Base-by-base conservation (phyloP, 2,329 filamentous ascomycete genomes). In the Fusarium keratoplasticum region DNA sequence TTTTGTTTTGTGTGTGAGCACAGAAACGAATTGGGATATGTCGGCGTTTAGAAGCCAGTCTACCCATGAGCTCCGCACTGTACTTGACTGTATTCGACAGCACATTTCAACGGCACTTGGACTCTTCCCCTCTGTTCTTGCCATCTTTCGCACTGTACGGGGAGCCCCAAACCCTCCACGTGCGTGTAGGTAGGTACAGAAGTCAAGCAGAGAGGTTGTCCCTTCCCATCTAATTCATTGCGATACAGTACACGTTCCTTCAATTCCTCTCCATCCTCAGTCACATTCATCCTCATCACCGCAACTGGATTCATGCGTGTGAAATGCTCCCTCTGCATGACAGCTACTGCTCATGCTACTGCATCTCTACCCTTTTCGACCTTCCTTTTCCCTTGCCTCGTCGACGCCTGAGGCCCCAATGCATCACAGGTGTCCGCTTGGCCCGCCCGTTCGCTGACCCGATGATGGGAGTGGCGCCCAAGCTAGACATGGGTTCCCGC, bases 401-500 rank as follows among this genome's bases (percentile, higher is more conserved):
- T 66, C 47, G 27, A 55, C 63, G 62, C 71, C 69, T 70, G 44
- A 72, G 66, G 74, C 72, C 66, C 47, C 61, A 40, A 36, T 64
- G 54, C 64, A 55, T 65, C 64, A 67, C 47, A 33, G 22, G 47
- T 42, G 64, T 72, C 70, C 69, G 61, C 71, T 76, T 66, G 71
- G 54, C 72, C 77, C 76, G 66, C 77, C 71, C 58, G 72, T 79
- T 77, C 73, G 67, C 67, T 75, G 75, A 70, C 70, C 69, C 68
- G 55, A 79, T 79, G 77, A 79, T 79, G 77, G 77, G 77, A 76
- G 77, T 79, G 77, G 77, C 77, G 76, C 64, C 47, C 40, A 57
- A 60, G 52, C 73, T 72, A 75, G 67, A 71, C 77, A 79, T 73
- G 76, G 76, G 61, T 54, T 61, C 36, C 69, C 61, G 63, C 61